These are phyloP conservation scores for Cryphonectria radicalis DNA, from an alignment of 2,329 filamentous ascomycete species.

Conservation along the genomic window DNA sequence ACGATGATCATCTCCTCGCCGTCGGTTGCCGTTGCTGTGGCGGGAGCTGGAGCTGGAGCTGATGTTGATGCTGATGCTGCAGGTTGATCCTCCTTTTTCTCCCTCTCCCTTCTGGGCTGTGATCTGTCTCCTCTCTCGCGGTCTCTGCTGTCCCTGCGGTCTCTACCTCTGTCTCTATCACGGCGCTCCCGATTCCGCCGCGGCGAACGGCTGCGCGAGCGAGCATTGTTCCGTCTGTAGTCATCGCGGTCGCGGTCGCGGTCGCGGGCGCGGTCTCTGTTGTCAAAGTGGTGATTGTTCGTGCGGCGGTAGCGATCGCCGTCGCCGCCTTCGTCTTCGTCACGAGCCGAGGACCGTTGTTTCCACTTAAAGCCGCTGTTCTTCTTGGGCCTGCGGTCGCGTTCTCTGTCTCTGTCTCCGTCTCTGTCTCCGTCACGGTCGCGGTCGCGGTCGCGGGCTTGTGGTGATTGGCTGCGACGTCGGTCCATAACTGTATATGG, in stretches of 20 bases:
- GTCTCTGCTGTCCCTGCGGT: constrained; percentile 34
- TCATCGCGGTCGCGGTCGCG: constrained; percentile 38
- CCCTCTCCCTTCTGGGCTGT: constrained; percentile 34
- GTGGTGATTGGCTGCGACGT: constrained; percentile 10
- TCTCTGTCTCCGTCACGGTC: constrained; percentile 7
- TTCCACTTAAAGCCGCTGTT: constrained; percentile 39
- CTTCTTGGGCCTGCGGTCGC: constrained; percentile 24
- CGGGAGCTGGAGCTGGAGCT: constrained; percentile 30
- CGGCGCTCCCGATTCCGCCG: constrained; percentile 31
- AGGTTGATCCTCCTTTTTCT: constrained; percentile 40
- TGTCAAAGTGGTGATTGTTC: constrained; percentile 24
- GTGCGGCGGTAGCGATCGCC: constrained; percentile 25
- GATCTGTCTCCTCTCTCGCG: constrained; percentile 30
- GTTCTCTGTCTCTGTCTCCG: background rate
- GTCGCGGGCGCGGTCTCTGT: constrained; percentile 19
- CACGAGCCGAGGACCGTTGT: constrained; percentile 32
- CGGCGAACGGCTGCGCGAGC: constrained; percentile 37
- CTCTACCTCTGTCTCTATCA: constrained; percentile 18
- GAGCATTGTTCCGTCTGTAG: constrained; percentile 29
- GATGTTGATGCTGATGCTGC: constrained; percentile 32
- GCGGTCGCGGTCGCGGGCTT: constrained; percentile 15
- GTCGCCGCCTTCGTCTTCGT: constrained; percentile 30
- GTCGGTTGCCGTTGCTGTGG: constrained; percentile 34
- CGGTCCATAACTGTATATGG: background rate
- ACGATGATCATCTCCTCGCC: constrained; percentile 89